These are phyloP conservation scores for Kuraishia cidri DNA, from an alignment of 805 yeast genomes.

Conservation along the genomic window DNA sequence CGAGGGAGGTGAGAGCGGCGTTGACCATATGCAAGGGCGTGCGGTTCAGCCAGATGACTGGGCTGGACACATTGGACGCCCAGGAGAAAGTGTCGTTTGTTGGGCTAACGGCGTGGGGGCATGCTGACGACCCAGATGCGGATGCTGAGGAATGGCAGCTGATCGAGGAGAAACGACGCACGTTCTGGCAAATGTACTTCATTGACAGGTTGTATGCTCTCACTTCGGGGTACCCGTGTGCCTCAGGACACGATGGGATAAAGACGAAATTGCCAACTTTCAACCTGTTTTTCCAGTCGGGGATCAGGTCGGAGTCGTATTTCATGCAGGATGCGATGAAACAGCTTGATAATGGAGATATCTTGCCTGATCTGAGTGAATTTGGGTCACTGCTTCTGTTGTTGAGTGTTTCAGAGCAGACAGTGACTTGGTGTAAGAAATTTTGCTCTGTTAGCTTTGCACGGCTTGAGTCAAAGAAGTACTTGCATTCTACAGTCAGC, in stretches of 20 bases:
- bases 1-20: not conserved
- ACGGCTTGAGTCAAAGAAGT: not conserved
- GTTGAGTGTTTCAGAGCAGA: not conserved
- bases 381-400: not conserved
- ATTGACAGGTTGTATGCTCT: not conserved
- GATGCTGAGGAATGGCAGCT: too few species aligned
- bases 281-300: not conserved
- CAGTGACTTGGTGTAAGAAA: not conserved
- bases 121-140: too few species aligned
- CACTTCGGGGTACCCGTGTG: not conserved
- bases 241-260: not conserved
- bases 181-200: not conserved
- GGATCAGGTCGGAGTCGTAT: not conserved
- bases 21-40: not conserved
- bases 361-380: not conserved
- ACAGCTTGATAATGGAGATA: not conserved
- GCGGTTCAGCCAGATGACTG: not conserved
- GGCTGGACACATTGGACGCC: too few species aligned
- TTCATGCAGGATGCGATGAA: constrained; percentile 1
- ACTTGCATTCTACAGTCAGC: not conserved
- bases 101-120: too few species aligned
- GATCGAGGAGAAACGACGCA: not conserved
- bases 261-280: not conserved
- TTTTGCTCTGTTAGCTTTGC: not conserved
- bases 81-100: too few species aligned